Percentiles rank a stretch among this genome's conserved stretches.
These are phyloP conservation scores for Escallonia herrerae DNA, from an alignment of 129 eudicot genomes.

Conservation along the genomic window DNA sequence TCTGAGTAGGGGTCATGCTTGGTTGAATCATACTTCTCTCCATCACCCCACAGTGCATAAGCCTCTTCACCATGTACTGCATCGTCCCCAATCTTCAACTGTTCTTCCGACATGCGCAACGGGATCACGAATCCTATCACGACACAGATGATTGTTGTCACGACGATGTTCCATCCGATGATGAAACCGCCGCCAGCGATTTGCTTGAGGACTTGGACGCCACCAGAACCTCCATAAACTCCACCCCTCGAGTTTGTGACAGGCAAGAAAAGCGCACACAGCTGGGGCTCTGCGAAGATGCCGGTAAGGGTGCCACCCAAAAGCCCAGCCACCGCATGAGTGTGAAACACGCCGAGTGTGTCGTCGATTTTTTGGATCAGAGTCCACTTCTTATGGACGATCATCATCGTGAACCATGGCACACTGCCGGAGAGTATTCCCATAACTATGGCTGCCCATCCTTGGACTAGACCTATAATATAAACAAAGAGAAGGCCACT, in stretches of 20 bases:
- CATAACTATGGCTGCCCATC: conserved; percentile 73
- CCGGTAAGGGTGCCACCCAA: conserved; percentile 73
- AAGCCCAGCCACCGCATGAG: conserved; percentile 65
- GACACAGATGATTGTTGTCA: conserved; percentile 37
- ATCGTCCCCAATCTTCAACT: conserved; percentile 62
- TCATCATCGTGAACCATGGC: conserved; percentile 85
- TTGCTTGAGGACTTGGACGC: conserved; percentile 45
- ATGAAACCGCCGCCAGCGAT: conserved; percentile 44
- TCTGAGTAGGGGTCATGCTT: conserved; percentile 29
- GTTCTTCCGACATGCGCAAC: conserved; percentile 52
- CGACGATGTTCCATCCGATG: conserved; percentile 57
- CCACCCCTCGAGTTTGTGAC: conserved; percentile 49
- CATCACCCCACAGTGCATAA: conserved; percentile 72
- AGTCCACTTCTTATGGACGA: conserved; percentile 44
- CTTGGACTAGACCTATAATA: conserved; percentile 44
- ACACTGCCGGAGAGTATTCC: conserved; percentile 58
- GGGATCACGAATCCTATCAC: conserved; percentile 38
- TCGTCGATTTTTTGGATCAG: conserved; percentile 55
- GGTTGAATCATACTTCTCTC: conserved; percentile 51
- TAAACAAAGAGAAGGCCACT: no score
- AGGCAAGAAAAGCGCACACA: conserved; percentile 41
- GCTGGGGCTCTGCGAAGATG: conserved; percentile 53
- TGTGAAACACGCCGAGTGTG: conserved; percentile 68
- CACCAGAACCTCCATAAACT: conserved; percentile 50
- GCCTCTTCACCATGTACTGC: conserved; percentile 80